Base-by-base conservation (phyloP, 2,329 filamentous ascomycete genomes). In the Fusarium citri region DNA sequence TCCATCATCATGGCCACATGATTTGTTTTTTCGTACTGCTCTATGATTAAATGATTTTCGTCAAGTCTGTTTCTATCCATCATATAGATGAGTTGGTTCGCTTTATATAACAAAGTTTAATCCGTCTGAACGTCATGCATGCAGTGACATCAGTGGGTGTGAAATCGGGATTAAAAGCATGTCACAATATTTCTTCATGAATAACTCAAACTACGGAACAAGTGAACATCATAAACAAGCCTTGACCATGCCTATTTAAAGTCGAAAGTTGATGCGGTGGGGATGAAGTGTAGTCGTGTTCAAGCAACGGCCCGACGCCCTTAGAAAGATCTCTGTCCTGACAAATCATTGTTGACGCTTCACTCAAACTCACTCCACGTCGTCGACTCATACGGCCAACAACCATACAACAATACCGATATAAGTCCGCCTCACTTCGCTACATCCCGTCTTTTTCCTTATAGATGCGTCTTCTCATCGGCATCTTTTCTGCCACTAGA, bases 1-100 rank as follows among this genome's bases (percentile, higher is more conserved):
- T 93, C 91, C 90, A 92, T 90, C 84, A 85, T 85, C 83, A 80
- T 80, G 87, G 89, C 85, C 86, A 80, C 87, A 92, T 47, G 37
- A 37, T 43, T 25, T 41, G n/a, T 31, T 20, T 16, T 42, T 16
- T 47, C 37, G 18, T 57, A 18, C 3, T 11, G 14, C 15, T 48
- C n/a, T 28, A 11, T 40, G n/a, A 50, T 23, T 50, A 9, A 14
- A 15, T 14, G 12, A 6, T 43, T 23, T 47, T 18, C 23, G 4
- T 12, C 18, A 53, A 6, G 7, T 15, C 12, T 6, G 11, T 28
- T 40, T 45, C 11, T 25, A 18, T 16, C 18, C 30, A 12, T 26
- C 25, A 22, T 18, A 26, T 26, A n/a, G 18, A 23, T 34, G 8
- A 20, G 4, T 26, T 9, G 23, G 16, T 22, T 51, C 14, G 14